Base-by-base conservation (phyloP, 2,329 filamentous ascomycete genomes). In the Aspergillus sergii region DNA sequence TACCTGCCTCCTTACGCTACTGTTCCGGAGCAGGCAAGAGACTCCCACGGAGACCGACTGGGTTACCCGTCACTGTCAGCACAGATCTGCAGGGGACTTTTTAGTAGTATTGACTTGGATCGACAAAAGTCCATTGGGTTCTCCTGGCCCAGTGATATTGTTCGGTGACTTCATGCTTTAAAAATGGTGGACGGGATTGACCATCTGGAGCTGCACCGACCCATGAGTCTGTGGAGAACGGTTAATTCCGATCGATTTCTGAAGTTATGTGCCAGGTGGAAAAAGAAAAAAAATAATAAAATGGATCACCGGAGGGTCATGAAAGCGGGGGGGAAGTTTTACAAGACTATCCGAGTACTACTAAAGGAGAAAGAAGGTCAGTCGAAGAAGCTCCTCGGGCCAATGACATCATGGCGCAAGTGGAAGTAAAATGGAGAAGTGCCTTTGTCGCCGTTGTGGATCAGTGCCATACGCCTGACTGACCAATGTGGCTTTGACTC, bases 151-250 rank as follows among this genome's bases (percentile, higher is more conserved):
- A 60, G 58, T 66, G 57, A 45, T 53, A 53, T 59, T 54, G 55
- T 62, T 54, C 58, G 36, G 66, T 69, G 66, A 69, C 68, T 66
- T 68, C 68, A 68, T 68, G 58, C 57, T 61, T 58, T 55, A 16
- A 48, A 7, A 57, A 48, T 43, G 56, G 58, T 61, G 60, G 60
- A 32, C 58, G 48, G n/a, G 53, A 28, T 63, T 57, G 61, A 50
- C 62, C 57, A 56, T 65, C 62, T 45, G 60, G 64, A 57, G 61
- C 59, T 57, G 56, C 60, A 36, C 60, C 45, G 62, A 48, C 57
- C 65, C 54, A 65, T 58, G 41, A 65, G 63, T 53, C 53, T 59
- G 59, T 62, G 57, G 64, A 57, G 62, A 45, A 57, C 57, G 57
- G 54, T 65, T 57, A 59, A 62, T 68, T 60, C 66, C 65, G 61